These are phyloP conservation scores for Coniochaeta hoffmannii DNA, from an alignment of 2,329 filamentous ascomycete genomes.

Conservation along the genomic window DNA sequence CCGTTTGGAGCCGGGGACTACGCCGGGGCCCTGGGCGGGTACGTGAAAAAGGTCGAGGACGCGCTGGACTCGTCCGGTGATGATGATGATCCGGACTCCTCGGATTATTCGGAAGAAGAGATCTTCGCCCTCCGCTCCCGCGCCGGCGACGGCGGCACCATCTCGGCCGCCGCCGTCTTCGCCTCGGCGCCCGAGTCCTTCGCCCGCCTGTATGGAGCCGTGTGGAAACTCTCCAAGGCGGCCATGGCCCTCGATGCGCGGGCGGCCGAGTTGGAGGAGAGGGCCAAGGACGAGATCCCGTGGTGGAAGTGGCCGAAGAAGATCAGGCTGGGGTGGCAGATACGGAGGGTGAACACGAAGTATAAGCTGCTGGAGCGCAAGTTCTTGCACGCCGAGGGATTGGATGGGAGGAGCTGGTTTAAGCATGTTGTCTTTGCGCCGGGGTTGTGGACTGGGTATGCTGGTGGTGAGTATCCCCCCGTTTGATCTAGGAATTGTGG, in stretches of 20 bases:
- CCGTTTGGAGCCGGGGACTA: constrained; percentile 60
- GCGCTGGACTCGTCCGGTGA: constrained; percentile 27
- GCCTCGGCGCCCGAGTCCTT: constrained; percentile 10
- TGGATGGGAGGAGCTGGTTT: constrained; percentile 81
- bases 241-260: constrained; percentile 37
- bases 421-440: constrained; percentile 94
- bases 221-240: constrained; percentile 24
- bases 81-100: neutral
- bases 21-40: constrained; percentile 44
- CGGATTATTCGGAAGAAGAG: constrained; percentile 17
- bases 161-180: constrained; percentile 2
- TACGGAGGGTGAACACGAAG: constrained; percentile 64
- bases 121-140: constrained; percentile 26
- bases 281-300: constrained; percentile 43
- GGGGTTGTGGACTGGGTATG: constrained; percentile 84
- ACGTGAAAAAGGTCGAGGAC: constrained; percentile 43
- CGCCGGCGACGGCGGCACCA: constrained; percentile 5
- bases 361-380: constrained; percentile 80
- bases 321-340: constrained; percentile 41
- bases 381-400: constrained; percentile 67
- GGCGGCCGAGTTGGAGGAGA: constrained; percentile 27
- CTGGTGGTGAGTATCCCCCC: constrained; percentile 49
- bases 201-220: constrained; percentile 22
- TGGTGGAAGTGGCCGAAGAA: constrained; percentile 75
- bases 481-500: neutral